Base-by-base conservation (phyloP, 441 rosid species). In the Syzygium malaccense region DNA sequence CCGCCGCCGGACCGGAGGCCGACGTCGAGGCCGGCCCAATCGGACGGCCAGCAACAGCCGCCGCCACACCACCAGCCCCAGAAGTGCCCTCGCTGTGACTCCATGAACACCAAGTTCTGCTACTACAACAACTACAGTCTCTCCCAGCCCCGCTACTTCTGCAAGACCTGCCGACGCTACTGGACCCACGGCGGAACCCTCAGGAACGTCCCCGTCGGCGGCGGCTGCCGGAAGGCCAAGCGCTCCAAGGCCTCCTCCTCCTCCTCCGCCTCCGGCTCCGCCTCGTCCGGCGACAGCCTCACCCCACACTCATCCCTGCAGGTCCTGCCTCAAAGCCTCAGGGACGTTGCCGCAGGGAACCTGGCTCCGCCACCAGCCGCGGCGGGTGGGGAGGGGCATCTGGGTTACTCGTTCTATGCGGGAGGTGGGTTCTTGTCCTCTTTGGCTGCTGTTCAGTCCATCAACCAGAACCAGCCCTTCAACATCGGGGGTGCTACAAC, bases 101-200 rank as follows among this genome's bases (percentile, higher is more conserved):
- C 98, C 25, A 54, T 88, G 62, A 93, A 95, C 89, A 95, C 98
- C 37, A 96, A 96, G 87, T 96, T 97, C 58, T 96, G 97, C 91
- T 96, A 95, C 87, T 97, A 94, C 91, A 97, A 96, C 93, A 97
- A 97, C 86, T 95, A 95, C 91, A 95, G 95, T 51, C 88, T 93
- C 53, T 88, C 96, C 84, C 98, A 97, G 92, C 98, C 98, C 14
- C 97, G 99, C 6, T 95, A 94, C 88, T 94, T 93, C 88, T 97
- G 99, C 93, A 97, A 95, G 93, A 90, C 91, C 2, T 97, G 99
- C 92, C 91, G 97, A 89, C 90, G 99, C 86, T 95, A 94, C 66
- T 97, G 98, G 98, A 97, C 99, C 75, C 98, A 95, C 23, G 98
- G 99, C 12, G 98, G 99, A 41, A 92, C 94, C 86, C 89, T 94